Conservation (phyloP, 768 basidiomycete genomes). For the Boletus vinaceobasis region DNA sequence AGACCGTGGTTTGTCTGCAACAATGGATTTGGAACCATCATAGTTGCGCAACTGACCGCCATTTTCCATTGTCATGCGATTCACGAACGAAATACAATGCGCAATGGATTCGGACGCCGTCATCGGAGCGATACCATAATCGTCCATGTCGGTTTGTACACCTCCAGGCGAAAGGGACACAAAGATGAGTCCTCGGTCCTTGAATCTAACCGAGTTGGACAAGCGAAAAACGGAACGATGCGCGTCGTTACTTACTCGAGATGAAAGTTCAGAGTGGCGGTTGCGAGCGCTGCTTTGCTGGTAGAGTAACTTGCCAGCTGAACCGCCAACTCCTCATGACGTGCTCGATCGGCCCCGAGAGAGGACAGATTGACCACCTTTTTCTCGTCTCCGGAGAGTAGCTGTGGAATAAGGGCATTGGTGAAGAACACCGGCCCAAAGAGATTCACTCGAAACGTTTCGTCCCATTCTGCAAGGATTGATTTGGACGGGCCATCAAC, state of each 20-base stretch:
- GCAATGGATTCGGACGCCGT: not conserved
- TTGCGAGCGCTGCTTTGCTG: slow-evolving; percentile 4
- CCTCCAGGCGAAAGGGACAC: slow-evolving; percentile 6
- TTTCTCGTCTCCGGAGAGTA: not conserved
- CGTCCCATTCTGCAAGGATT: slow-evolving; percentile 6
- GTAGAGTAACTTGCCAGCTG: slow-evolving; percentile 7
- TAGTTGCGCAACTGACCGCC: slow-evolving; percentile 6
- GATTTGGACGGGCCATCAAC: slow-evolving; percentile 2
- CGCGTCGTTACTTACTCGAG: not conserved
- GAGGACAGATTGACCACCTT: slow-evolving; percentile 4
- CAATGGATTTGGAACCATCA: slow-evolving; percentile 1
- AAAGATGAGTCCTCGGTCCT: slow-evolving; percentile 1
- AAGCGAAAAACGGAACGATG: not conserved
- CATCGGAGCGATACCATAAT: slow-evolving; percentile 6
- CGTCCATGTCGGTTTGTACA: slow-evolving; percentile 6
- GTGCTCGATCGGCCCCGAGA: slow-evolving; percentile 4
- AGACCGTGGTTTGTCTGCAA: not conserved
- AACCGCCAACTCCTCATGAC: not conserved
- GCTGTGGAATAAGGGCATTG: slow-evolving; percentile 3
- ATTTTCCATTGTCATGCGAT: slow-evolving; percentile 1
- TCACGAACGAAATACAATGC: slow-evolving; percentile 2
- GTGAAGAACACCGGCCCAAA: slow-evolving; percentile 7
- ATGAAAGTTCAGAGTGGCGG: slow-evolving; percentile 6
- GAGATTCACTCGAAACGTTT: slow-evolving; percentile 6
- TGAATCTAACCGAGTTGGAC: not conserved